Percentiles rank a stretch among this genome's conserved stretches.
Conservation (phyloP, 1,284 basidiomycete genomes). For the Leccinum laetum region DNA sequence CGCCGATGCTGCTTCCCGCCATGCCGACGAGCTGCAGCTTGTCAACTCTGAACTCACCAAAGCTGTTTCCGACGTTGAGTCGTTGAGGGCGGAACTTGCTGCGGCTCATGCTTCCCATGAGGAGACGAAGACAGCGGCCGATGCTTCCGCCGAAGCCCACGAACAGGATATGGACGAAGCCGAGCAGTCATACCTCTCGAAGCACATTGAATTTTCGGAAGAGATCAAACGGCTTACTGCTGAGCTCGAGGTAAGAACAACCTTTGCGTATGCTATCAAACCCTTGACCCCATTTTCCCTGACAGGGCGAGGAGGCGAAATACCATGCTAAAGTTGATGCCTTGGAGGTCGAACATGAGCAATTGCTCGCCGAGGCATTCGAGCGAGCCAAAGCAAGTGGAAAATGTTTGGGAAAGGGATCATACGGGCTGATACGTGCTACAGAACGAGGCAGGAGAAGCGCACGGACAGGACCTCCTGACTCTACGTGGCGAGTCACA, state of each 20-base stretch:
- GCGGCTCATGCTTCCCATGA: conserved; percentile 47
- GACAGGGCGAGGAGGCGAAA: conserved; percentile 65
- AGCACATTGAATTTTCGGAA: conserved; percentile 57
- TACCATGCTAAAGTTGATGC: conserved; percentile 66
- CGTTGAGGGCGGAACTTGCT: conserved; percentile 46
- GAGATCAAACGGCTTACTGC: conserved; percentile 55
- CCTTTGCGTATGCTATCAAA: background rate
- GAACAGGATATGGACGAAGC: conserved; percentile 48
- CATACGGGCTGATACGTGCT: conserved; percentile 6
- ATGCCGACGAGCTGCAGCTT: conserved; percentile 46
- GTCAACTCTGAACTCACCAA: conserved; percentile 46
- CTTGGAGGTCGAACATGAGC: conserved; percentile 68
- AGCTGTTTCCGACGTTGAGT: conserved; percentile 45
- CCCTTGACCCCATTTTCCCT: background rate
- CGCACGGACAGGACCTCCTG: conserved; percentile 71
- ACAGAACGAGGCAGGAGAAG: conserved; percentile 65
- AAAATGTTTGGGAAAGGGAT: background rate
- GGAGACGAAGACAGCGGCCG: conserved; percentile 44
- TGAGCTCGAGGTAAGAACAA: conserved; percentile 60
- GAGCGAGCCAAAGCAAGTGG: conserved; percentile 69
- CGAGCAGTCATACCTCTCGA: conserved; percentile 45
- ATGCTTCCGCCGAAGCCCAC: conserved; percentile 47
- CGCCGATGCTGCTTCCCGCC: conserved; percentile 42
- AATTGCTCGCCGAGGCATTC: conserved; percentile 66
- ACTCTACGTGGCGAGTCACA: conserved; percentile 65